Conservation (phyloP, 2,329 filamentous ascomycete genomes). For the Aspergillus clavatus region DNA sequence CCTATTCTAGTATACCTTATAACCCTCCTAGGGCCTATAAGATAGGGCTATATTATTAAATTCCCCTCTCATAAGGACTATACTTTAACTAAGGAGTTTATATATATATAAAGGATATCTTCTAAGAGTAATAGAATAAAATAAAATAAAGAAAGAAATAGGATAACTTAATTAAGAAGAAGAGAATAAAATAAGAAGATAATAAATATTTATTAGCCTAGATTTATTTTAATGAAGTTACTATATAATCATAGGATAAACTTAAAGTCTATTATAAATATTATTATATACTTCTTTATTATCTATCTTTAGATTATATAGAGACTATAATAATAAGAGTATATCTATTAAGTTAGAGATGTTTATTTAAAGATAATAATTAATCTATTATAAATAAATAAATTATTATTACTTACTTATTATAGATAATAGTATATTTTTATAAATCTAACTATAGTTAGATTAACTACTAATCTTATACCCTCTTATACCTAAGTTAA, state of each 20-base stretch:
- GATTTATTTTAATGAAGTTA: not conserved
- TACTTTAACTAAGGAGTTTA: not conserved
- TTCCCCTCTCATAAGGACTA: not conserved
- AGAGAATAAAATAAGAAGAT: not conserved
- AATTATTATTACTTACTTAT: not conserved
- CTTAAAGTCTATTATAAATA: not conserved
- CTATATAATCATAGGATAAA: not conserved
- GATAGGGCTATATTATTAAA: not conserved
- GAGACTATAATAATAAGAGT: not conserved
- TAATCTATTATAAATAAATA: too few species aligned
- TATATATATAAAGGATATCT: not conserved
- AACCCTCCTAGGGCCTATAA: not conserved
- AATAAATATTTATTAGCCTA: too few species aligned
- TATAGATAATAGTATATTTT: not conserved
- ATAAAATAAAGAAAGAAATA: not conserved
- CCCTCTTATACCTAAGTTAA: too few species aligned
- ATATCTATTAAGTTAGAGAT: not conserved
- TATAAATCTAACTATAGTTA: not conserved
- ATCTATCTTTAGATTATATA: not conserved
- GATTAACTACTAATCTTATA: too few species aligned
- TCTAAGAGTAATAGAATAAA: not conserved
- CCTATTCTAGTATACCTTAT: not conserved
- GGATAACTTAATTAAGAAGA: not conserved
- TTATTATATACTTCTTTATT: not conserved
- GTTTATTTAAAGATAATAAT: too few species aligned